Evolutionary conservation across 1,284 basidiomycete genomes (phyloP).

Genomic region (Tylopilus sp.): DNA sequence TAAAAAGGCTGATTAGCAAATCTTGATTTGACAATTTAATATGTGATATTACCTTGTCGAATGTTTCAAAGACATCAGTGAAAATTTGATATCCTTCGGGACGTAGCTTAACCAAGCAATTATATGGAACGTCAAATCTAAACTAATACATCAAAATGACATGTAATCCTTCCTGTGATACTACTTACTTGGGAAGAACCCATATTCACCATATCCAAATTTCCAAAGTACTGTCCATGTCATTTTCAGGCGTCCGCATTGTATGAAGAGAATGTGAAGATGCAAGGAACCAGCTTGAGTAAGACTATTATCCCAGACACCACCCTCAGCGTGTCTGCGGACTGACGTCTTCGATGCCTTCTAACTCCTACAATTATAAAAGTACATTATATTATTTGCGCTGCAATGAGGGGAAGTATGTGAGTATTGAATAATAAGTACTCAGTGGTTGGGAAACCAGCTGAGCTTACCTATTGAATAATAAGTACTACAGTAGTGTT

Average conservation of each 20-base stretch:
- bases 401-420: conserved; percentile 50
- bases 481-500: too few relatives aligned
- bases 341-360: conserved; percentile 91
- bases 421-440: too few relatives aligned
- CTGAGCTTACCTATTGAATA: too few relatives aligned
- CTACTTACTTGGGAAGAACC: conserved; percentile 84
- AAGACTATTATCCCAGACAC: conserved; percentile 80
- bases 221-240: conserved; percentile 97
- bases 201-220: conserved; percentile 96
- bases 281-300: conserved; percentile 96
- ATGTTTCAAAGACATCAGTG: conserved; percentile 96
- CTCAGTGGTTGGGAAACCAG: too few relatives aligned
- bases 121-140: conserved; percentile 92
- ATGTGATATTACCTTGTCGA: conserved; percentile 80
- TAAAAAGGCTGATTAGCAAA: conserved; percentile 9
- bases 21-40: background rate
- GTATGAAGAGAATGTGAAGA: conserved; percentile 97
- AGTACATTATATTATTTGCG: conserved; percentile 96
- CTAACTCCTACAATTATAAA: conserved; percentile 92
- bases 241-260: conserved; percentile 95
- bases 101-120: conserved; percentile 96
- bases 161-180: conserved; percentile 23
- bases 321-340: conserved; percentile 75
- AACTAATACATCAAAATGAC: conserved; percentile 20
- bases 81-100: conserved; percentile 97